Base-by-base conservation (phyloP, 768 basidiomycete species). In the Boletus tylopilopsis region DNA sequence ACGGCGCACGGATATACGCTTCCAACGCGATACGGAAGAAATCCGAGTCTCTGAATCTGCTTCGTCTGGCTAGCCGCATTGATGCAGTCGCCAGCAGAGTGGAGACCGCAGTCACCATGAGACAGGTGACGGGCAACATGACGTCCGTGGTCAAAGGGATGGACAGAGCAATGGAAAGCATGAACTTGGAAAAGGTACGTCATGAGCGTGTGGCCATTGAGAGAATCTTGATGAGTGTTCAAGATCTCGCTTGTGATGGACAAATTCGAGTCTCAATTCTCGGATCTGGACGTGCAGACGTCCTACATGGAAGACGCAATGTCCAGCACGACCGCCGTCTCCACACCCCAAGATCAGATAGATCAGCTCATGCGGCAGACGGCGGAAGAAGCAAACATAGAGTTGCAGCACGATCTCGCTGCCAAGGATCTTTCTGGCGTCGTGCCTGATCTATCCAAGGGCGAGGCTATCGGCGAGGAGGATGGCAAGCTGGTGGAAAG, bases 241-340 rank as follows among this genome's bases (percentile, higher is more conserved):
- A 65, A 97, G 95, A 98, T 99, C 63, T 95, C 96, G 12, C 70
- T 91, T 47, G 92, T 99, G 29, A 98, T 99, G 96, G 96, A 98
- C 74, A 98, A 94, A 72, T 99, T 99, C 70, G 96, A 99, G 68
- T 57, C 84, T 6, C 95, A 98, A 59, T 98, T 98, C 72, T 77
- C 91, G 32, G 96, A 98, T 67, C 81, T 99, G 18, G 96, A 98
- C 64, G 96, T 99, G 7, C 95, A 98, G 68, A 95, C 96, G 16
- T 88, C 85, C 6, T 94, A 95, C 71, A 95, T 99, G 93, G 96
- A 98, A 64, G 90, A 93, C 51, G 86, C 94, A 33, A 97, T 99
- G 87, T 84, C 85, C 10, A 81, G 87, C 47, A 92, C 94, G 21
- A 95, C 92, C 3, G 96, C 94, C 18, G 80, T 88, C 34, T 85